phyloP scores from a whole-genome alignment of 1,284 basidiomycete species.

The Vanrija pseudolonga region DNA sequence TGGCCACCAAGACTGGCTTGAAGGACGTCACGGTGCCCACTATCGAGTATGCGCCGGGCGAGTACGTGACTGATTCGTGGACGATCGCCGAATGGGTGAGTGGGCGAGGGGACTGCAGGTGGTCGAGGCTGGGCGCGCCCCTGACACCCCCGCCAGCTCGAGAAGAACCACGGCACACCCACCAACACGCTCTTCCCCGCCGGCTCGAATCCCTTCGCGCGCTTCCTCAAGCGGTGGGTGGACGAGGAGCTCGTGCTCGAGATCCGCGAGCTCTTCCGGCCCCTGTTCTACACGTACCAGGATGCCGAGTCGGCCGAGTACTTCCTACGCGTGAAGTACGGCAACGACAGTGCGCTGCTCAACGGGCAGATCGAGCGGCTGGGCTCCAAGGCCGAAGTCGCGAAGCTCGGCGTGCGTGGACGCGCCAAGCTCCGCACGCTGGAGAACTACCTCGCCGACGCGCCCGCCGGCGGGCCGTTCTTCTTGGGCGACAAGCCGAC shows the following conservation, averaged over 20 bases:
- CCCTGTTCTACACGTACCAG: background rate
- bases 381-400: background rate
- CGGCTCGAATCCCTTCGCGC: background rate
- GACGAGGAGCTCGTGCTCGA: background rate
- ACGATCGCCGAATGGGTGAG: slow-evolving; percentile 30
- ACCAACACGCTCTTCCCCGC: background rate
- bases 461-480: slow-evolving; percentile 1
- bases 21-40: slow-evolving; percentile 30
- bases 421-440: background rate
- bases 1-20: slow-evolving; percentile 25
- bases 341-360: background rate
- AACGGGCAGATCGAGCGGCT: background rate
- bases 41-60: slow-evolving; percentile 14
- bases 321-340: slow-evolving; percentile 1
- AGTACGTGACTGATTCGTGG: slow-evolving; percentile 27
- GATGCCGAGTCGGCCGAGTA: background rate
- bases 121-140: background rate
- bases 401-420: background rate
- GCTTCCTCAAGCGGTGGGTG: background rate
- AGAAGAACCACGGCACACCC: background rate
- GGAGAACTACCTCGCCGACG: background rate
- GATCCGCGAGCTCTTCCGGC: slow-evolving; percentile 1
- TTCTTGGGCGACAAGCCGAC: slow-evolving; percentile 6
- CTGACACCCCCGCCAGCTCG: background rate
- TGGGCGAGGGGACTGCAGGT: background rate